Base-by-base conservation (phyloP, 176 grass and related monocot genomes). In the Tuctoria greenei region DNA sequence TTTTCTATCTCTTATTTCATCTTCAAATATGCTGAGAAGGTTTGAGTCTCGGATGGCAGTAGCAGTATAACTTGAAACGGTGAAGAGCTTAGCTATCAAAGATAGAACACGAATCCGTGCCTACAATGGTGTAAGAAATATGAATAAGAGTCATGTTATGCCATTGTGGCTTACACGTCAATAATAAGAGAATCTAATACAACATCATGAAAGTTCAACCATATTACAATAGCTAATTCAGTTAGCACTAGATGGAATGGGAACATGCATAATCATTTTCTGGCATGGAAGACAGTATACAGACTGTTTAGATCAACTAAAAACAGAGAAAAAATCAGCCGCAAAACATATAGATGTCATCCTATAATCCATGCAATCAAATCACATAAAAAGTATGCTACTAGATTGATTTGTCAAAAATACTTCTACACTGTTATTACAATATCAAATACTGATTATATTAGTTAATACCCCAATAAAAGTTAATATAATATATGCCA, bases 1-100 rank as follows among this genome's bases (percentile, higher is more conserved):
- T 59, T 70, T 84, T 76, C 70, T 80, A 84, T 94, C 84, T 62
- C 94, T 98, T 54, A 98, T 98, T 81, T 92, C 95, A 4, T 56
- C 41, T 84, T 88, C 89, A 93, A 92, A 98, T 83, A 98, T 84
- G 58, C 86, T 90, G 59, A 95, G 88, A 67, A 98, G 95, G 63
- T 90, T 73, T 18, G 72, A 95, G 73, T 81, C 73, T 65, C 72
- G 65, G 80, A 98, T 87, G 74, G 78, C 73, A 38, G 82, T 80
- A 74, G 87, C 91, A 76, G 82, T 64, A 81, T 74, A 81, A 43
- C 68, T 88, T 76, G 91, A 92, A 73, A 92, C 69, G 43, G 76
- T 80, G 75, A 94, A 98, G 42, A 98, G 84, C 72, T 94, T 98
- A 66, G 83, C 89, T 75, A 98, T 73, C 59, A 98, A 79, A 64